Conservation (phyloP, 2,329 filamentous ascomycete species). For the Verticillium zaregamsianum region DNA sequence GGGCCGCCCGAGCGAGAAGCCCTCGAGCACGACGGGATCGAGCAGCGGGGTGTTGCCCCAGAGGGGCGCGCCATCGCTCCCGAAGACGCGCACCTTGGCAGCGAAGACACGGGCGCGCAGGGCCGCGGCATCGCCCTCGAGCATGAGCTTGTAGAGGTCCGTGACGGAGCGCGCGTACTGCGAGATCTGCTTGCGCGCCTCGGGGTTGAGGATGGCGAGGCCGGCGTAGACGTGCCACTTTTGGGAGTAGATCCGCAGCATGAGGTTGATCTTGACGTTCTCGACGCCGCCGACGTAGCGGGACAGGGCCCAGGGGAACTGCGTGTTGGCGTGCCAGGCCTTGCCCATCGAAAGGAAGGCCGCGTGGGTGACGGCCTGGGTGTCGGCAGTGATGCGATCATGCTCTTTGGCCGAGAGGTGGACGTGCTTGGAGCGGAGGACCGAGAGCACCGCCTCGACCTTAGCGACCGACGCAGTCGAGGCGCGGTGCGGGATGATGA, state of each 20-base stretch:
- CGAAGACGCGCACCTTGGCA: conserved; percentile 67
- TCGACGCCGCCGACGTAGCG: conserved; percentile 96
- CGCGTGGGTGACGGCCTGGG: conserved; percentile 95
- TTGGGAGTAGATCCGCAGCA: conserved; percentile 92
- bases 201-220: conserved; percentile 92
- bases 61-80: conserved; percentile 56
- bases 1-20: conserved; percentile 69
- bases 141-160: conserved; percentile 94
- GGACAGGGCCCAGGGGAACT: conserved; percentile 96
- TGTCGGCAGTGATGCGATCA: conserved; percentile 96
- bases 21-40: conserved; percentile 79
- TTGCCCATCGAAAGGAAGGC: conserved; percentile 98
- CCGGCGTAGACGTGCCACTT: conserved; percentile 99
- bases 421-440: conserved; percentile 81
- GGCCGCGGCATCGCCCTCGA: conserved; percentile 74
- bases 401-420: conserved; percentile 83
- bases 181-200: conserved; percentile 84
- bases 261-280: conserved; percentile 99
- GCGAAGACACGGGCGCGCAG: conserved; percentile 65
- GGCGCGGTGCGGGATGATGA: conserved; percentile 89
- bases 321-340: conserved; percentile 90
- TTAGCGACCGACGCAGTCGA: conserved; percentile 71
- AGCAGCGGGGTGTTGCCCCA: conserved; percentile 66
- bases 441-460: conserved; percentile 76
- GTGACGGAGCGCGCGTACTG: conserved; percentile 93